A percentile compares a stretch with the other conserved stretches of the same genome.
phyloP scores from a whole-genome alignment of 257 asterid species.

The Plantago major region DNA sequence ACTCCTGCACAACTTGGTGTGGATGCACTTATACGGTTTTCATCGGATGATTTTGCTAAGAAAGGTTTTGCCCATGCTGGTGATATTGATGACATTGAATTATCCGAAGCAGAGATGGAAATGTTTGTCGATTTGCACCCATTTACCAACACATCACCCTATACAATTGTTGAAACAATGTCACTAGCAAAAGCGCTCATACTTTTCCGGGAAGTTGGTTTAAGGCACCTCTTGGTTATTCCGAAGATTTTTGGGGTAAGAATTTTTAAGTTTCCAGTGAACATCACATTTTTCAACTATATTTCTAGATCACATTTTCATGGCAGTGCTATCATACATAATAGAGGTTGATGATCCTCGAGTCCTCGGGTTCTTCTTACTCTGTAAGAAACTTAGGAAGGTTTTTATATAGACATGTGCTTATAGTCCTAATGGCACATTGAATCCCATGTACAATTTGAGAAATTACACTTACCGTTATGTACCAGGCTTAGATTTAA shows the following conservation, averaged over 20 bases:
- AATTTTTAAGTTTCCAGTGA: constrained; percentile 1
- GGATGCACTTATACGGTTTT: constrained; percentile 32
- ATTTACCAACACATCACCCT: constrained; percentile 75
- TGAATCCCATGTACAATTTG: too few species aligned
- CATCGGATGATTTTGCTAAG: constrained; percentile 70
- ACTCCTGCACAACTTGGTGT: constrained; percentile 28
- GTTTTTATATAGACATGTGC: too few species aligned
- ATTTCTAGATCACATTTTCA: neutral
- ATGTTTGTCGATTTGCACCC: constrained; percentile 88
- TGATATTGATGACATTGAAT: constrained; percentile 44
- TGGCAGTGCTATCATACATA: too few species aligned
- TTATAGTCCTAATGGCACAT: too few species aligned
- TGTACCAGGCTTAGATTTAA: too few species aligned
- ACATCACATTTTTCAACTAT: neutral
- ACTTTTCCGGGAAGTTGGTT: constrained; percentile 82
- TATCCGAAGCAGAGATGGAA: constrained; percentile 82
- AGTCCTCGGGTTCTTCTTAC: too few species aligned
- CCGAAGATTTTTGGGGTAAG: constrained; percentile 72
- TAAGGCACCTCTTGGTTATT: constrained; percentile 83
- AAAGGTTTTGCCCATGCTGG: constrained; percentile 60
- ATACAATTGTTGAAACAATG: constrained; percentile 82
- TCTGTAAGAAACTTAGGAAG: too few species aligned
- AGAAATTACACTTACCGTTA: too few species aligned
- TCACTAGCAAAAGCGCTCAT: constrained; percentile 76
- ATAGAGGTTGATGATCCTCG: too few species aligned